phyloP scores from a whole-genome alignment of 2,329 filamentous ascomycete genomes.

The Huntiella abstrusa region DNA sequence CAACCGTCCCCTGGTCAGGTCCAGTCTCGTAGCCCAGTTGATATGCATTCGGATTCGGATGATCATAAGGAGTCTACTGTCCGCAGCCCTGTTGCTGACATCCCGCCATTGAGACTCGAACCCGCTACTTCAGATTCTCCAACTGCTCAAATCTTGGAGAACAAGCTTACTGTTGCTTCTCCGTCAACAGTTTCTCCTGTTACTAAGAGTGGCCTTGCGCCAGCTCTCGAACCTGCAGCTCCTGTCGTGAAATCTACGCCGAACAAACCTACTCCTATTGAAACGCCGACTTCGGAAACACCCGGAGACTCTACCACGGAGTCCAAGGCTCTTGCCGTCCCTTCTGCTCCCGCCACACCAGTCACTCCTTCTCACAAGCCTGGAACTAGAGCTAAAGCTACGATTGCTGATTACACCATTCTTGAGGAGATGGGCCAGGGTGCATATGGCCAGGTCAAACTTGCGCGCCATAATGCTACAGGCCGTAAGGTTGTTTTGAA shows the following conservation, averaged over 20 bases:
- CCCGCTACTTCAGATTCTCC: not conserved
- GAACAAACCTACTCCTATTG: not conserved
- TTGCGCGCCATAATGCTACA: constrained; percentile 67
- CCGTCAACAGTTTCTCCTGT: too few species aligned
- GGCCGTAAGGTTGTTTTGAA: constrained; percentile 84
- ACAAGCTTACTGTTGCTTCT: too few species aligned
- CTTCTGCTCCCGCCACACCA: constrained; percentile 1
- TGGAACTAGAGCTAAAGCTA: constrained; percentile 17
- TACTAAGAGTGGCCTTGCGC: too few species aligned
- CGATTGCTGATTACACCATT: constrained; percentile 76
- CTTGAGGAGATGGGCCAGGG: constrained; percentile 97
- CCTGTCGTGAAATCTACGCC: not conserved
- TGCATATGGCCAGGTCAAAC: constrained; percentile 92
- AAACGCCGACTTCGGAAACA: not conserved
- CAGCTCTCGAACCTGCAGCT: not conserved
- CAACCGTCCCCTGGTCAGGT: constrained; percentile 62
- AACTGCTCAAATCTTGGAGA: not conserved
- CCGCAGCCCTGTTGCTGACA: constrained; percentile 11
- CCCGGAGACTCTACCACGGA: not conserved
- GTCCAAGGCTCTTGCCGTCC: not conserved
- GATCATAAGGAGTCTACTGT: constrained; percentile 17
- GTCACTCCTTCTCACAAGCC: constrained; percentile 42
- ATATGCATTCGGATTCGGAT: constrained; percentile 11
- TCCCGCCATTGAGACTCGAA: constrained; percentile 7
- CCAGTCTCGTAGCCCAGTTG: constrained; percentile 8